Evolutionary conservation across 2,329 filamentous ascomycete genomes (phyloP), one percentile per base, ranked within the genome.

Genomic region (Fusarium foetens): DNA sequence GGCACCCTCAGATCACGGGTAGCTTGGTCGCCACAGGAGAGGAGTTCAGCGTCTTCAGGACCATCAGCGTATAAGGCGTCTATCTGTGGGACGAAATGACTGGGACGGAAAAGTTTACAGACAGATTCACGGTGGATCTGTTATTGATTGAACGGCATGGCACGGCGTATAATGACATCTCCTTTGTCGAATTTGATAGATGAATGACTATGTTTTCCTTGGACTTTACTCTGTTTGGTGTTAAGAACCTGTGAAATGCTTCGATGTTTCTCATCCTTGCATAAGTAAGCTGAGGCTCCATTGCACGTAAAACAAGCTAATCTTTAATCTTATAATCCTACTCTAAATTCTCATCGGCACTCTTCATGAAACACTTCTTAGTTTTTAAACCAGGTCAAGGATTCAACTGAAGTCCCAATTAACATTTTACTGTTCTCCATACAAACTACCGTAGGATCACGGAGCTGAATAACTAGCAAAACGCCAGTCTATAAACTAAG

Each of bases 1-100:
- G 96, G 95, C 95, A 98, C 84, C 93, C 93, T 38, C 96, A 99
- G 85, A 97, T 98, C 80, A 93, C 94, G 1, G 96, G 96, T 35
- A 91, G 91, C 38, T 84, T 98, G 68, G 91, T 98, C 83, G 94
- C 94, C 4, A 99, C 96, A 1, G 96, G 96, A 14, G 92, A 94
- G 78, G 91, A 91, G 82, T 98, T 99, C 83, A 93, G 92, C 79
- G 90, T 94, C 53, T 93, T 95, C 83, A 91, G 93, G 81, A 95
- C 93, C 4, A 95, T 95, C 79, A 94, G 92, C 80, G 92, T 95
- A 62, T 95, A 87, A 81, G 25, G 35, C 38, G 46, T 62, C 49
- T 41, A 23, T 58, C 62, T 33, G 36, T 31, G 41, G 27, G 41
- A 11, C 46, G 41, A 29, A 42, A 36, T 17, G n/a, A 61, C 29